Conservation (phyloP, 805 yeast genomes). For the Candida morakotiae region DNA sequence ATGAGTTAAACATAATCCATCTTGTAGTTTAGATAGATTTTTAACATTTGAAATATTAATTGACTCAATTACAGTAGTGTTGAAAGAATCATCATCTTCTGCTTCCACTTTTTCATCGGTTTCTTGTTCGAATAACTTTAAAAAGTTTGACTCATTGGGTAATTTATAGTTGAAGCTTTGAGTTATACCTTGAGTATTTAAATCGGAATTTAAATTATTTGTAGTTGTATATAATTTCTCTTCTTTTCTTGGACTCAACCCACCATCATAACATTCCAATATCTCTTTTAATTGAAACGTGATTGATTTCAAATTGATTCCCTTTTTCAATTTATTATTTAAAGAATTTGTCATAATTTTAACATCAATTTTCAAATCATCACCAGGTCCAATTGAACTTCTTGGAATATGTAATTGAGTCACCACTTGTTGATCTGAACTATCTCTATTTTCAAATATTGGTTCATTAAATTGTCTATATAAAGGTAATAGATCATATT, state of each 20-base stretch:
- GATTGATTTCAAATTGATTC: conserved; percentile 40
- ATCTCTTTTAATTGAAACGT: conserved; percentile 49
- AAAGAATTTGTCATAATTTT: conserved; percentile 39
- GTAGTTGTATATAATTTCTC: conserved; percentile 32
- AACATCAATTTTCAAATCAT: conserved; percentile 36
- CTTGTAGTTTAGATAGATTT: conserved; percentile 20
- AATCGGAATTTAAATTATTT: conserved; percentile 19
- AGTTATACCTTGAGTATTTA: conserved; percentile 22
- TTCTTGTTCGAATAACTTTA: conserved; percentile 18
- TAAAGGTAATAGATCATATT: conserved; percentile 55
- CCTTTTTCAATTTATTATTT: conserved; percentile 24
- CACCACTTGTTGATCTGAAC: conserved; percentile 47
- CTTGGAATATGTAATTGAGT: conserved; percentile 45
- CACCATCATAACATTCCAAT: conserved; percentile 50
- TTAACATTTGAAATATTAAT: conserved; percentile 8
- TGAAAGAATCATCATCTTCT: conserved; percentile 4
- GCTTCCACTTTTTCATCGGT: conserved; percentile 2
- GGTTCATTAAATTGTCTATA: conserved; percentile 54
- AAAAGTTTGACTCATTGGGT: conserved; percentile 35
- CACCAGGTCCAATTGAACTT: conserved; percentile 58
- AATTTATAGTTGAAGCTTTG: conserved; percentile 21
- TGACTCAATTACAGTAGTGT: conserved; percentile 10
- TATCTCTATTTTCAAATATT: conserved; percentile 36
- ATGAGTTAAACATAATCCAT: conserved; percentile 42
- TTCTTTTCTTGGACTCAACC: conserved; percentile 46